Base-by-base conservation (phyloP, 257 asterid genomes). In the Rehmannia glutinosa region DNA sequence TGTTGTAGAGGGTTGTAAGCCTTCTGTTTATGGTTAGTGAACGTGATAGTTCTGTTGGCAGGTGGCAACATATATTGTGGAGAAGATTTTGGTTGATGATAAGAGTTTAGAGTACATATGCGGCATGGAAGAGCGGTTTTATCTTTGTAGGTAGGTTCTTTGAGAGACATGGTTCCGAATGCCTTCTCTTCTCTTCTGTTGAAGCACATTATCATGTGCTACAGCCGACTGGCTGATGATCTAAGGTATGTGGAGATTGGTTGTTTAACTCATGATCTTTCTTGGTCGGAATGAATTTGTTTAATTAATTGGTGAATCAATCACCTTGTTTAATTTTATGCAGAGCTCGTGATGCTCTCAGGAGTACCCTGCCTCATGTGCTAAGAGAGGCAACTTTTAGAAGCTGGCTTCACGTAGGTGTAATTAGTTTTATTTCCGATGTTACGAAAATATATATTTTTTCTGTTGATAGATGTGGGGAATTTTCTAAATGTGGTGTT, bases 61-160 rank as follows among this genome's bases (percentile, higher is more conserved):
- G 99, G 99, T 93, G 69, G 99, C 99, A 3, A 90, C 99, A 11
- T 94, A 90, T 60, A 91, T 94, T 20, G 93, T 94, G 69, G 96
- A 88, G 80, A 94, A 91, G 81, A 90, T 94, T 72, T 77, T 94
- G 84, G 96, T 90, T 43, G 97, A 91, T 81, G 97, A 94, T 20
- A 87, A 87, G 80, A 97, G 99, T 50, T 72, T 94, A 77, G 96
- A 88, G 64, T 90, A 94, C 68, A 78, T 88, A 66, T 90, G 99
- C 75, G 82, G 92, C 24, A 82, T 96, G 5, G 95, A 96, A 1
- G 92, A 94, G 80, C 86, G 96, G n/a, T n/a, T n/a, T n/a, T 13
- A 88, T 90, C 78, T 88, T 79, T 33, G 99, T 94, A 4, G 96
- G 90, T 15, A 80, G 91, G 97, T 86, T 28, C 84, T n/a, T n/a